Evolutionary conservation across 2,329 filamentous ascomycete species (phyloP).

Genomic region (Fusarium napiforme): DNA sequence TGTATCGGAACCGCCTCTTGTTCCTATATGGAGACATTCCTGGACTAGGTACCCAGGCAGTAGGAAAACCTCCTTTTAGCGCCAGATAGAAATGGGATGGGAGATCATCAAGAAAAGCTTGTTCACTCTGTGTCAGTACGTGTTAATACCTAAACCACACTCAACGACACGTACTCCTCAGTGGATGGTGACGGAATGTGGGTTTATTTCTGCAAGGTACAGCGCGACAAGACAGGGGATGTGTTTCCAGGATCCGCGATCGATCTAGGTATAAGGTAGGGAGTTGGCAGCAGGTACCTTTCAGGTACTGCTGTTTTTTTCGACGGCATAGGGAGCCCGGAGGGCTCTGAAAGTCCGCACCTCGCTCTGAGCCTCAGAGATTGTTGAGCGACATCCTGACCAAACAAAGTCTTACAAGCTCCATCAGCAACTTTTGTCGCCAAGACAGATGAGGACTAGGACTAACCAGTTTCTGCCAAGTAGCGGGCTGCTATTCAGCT

Average conservation of each 20-base stretch:
- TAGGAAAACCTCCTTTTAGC: not conserved
- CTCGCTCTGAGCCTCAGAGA: not conserved
- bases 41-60: not conserved
- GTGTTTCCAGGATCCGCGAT: slow-evolving; percentile 31
- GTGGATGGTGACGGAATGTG: slow-evolving; percentile 34
- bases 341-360: not conserved
- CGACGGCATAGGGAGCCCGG: not conserved
- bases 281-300: slow-evolving; percentile 9
- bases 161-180: slow-evolving; percentile 19
- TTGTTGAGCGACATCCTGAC: slow-evolving; percentile 4
- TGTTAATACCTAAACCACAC: slow-evolving; percentile 5
- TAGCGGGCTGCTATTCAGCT: slow-evolving; percentile 19
- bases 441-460: slow-evolving; percentile 12
- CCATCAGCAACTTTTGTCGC: slow-evolving; percentile 6
- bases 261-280: slow-evolving; percentile 23
- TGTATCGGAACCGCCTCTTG: not conserved
- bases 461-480: slow-evolving; percentile 23
- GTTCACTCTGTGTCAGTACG: slow-evolving; percentile 8
- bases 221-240: slow-evolving; percentile 18
- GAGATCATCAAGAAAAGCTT: slow-evolving; percentile 18
- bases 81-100: not conserved
- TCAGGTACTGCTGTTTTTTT: slow-evolving; percentile 12
- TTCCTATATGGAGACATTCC: not conserved
- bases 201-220: slow-evolving; percentile 37
- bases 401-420: not conserved